Percentiles rank a stretch among this genome's conserved stretches.
These are phyloP conservation scores for Choanephora cucurbitarum DNA, from an alignment of 371 early-diverging fungal species.

Conservation along the genomic window DNA sequence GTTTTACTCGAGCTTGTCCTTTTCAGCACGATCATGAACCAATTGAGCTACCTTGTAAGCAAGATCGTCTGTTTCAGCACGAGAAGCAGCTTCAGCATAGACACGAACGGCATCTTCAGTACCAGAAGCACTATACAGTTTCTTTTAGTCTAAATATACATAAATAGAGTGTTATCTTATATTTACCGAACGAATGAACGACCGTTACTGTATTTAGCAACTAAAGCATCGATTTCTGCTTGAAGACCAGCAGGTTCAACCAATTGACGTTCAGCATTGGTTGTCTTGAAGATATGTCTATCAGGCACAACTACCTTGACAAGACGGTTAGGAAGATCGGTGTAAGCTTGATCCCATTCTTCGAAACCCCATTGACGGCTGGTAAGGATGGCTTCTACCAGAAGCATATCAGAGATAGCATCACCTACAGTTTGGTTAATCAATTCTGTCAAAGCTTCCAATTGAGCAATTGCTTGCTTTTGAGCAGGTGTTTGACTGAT, in stretches of 20 bases:
- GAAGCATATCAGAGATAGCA: slow-evolving; percentile 96
- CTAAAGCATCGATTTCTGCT: slow-evolving; percentile 80
- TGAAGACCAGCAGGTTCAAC: slow-evolving; percentile 90
- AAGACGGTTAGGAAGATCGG: slow-evolving; percentile 91
- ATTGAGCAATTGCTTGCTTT: slow-evolving; percentile 72
- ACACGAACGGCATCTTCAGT: slow-evolving; percentile 99
- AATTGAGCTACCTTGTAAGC: slow-evolving; percentile 79
- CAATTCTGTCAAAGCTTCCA: slow-evolving; percentile 84
- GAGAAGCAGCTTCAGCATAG: slow-evolving; percentile 96
- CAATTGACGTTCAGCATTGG: slow-evolving; percentile 94
- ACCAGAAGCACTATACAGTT: slow-evolving; percentile 95
- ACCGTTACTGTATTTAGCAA: slow-evolving; percentile 81
- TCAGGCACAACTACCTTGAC: slow-evolving; percentile 95
- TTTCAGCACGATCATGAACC: slow-evolving; percentile 85
- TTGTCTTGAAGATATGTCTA: slow-evolving; percentile 88
- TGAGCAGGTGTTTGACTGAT: slow-evolving; percentile 75
- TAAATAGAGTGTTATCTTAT: slow-evolving; percentile 1
- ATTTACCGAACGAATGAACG: slow-evolving; percentile 93
- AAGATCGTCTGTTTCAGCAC: slow-evolving; percentile 79
- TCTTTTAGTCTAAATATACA: too few relatives aligned
- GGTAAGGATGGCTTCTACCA: slow-evolving; percentile 93
- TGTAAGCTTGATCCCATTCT: slow-evolving; percentile 94
- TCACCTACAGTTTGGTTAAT: slow-evolving; percentile 99
- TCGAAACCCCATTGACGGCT: slow-evolving; percentile 77
- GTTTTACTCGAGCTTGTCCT: neutral